phyloP scores from a whole-genome alignment of 106 monocot genomes.

The Hemerocallis citrina region DNA sequence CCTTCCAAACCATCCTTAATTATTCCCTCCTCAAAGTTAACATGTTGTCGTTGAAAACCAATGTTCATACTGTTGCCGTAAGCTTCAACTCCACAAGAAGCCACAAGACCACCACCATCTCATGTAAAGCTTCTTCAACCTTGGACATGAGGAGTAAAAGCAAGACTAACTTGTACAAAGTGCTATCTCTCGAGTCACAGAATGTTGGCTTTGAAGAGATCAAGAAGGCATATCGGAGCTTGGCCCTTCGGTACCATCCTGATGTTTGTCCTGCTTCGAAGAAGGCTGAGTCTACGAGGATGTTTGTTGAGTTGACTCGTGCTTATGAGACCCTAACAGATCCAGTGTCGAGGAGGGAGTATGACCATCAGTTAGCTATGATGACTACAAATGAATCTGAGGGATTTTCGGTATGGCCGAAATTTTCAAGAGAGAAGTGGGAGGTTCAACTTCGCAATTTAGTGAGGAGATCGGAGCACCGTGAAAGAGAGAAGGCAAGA shows the following conservation, averaged over 20 bases:
- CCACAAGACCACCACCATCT: neutral
- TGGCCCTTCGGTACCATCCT: conserved; percentile 15
- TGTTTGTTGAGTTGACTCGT: conserved; percentile 19
- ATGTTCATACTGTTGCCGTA: neutral
- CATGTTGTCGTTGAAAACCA: neutral
- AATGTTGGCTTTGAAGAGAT: neutral
- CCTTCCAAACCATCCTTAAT: neutral
- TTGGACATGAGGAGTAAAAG: neutral
- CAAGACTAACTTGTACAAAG: conserved; percentile 7
- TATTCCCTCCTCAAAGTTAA: neutral
- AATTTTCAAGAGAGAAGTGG: neutral
- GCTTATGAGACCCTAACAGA: conserved; percentile 30
- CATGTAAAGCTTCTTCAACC: conserved; percentile 7
- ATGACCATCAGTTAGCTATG: conserved; percentile 5
- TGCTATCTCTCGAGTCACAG: conserved; percentile 9
- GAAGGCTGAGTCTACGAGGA: conserved; percentile 10
- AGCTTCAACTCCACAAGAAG: neutral
- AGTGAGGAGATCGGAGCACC: neutral
- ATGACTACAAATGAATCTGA: neutral
- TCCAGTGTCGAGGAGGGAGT: neutral
- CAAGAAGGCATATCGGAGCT: conserved; percentile 13
- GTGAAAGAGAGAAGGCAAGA: neutral
- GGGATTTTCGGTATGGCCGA: neutral
- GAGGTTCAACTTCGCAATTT: neutral
- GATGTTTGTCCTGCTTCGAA: conserved; percentile 8